These are phyloP conservation scores for Lactifluus subvellereus DNA, from an alignment of 768 basidiomycete genomes.

Conservation along the genomic window DNA sequence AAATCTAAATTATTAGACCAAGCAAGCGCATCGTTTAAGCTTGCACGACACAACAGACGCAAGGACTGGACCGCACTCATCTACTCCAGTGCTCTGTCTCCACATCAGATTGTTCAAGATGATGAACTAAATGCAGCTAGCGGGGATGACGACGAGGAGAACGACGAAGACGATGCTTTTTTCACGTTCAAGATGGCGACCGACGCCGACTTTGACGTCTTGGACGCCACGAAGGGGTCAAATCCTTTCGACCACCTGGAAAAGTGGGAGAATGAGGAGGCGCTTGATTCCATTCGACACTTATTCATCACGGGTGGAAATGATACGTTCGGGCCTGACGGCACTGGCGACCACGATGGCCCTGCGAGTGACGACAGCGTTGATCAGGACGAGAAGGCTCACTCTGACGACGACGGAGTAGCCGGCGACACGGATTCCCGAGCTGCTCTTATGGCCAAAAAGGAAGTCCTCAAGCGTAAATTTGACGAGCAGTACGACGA, in stretches of 20 bases:
- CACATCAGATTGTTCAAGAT: conserved; percentile 57
- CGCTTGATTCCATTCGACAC: conserved; percentile 78
- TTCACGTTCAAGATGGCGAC: conserved; percentile 40
- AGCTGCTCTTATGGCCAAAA: conserved; percentile 71
- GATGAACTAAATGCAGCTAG: conserved; percentile 27
- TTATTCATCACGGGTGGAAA: conserved; percentile 83
- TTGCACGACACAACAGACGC: conserved; percentile 36
- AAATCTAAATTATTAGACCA: conserved; percentile 55
- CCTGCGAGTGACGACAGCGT: conserved; percentile 35
- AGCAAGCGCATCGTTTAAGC: conserved; percentile 43
- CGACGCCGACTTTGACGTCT: conserved; percentile 39
- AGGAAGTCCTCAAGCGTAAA: conserved; percentile 86
- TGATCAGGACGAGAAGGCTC: conserved; percentile 37
- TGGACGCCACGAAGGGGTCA: conserved; percentile 66
- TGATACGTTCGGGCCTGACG: conserved; percentile 25
- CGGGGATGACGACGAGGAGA: conserved; percentile 29
- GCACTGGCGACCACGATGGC: conserved; percentile 31
- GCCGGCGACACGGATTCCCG: conserved; percentile 33
- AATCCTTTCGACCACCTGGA: conserved; percentile 47
- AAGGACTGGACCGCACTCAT: conserved; percentile 85
- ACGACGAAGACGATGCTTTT: conserved; percentile 73
- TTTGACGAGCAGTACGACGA: conserved; percentile 98
- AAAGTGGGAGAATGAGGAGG: conserved; percentile 80
- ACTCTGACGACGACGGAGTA: conserved; percentile 31
- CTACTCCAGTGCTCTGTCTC: conserved; percentile 63